A percentile compares a stretch with the other conserved stretches of the same genome.
Evolutionary conservation across 2,329 filamentous ascomycete genomes (phyloP).

Genomic region (Xylariaceae sp.): DNA sequence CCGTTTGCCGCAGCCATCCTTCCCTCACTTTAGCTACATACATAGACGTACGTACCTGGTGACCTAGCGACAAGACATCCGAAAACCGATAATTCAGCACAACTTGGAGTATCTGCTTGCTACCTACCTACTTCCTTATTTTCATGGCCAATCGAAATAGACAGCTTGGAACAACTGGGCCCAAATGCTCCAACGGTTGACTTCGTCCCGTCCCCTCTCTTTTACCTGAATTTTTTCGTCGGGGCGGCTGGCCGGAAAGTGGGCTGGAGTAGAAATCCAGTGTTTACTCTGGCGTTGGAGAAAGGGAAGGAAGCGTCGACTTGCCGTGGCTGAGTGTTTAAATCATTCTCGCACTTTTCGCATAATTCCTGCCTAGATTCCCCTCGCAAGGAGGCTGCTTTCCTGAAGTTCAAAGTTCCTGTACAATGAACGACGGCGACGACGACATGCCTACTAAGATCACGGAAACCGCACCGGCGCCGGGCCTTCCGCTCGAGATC

Average conservation of each 20-base stretch:
- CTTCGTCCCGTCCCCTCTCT: neutral
- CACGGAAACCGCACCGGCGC: slow-evolving; percentile 15
- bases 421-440: neutral
- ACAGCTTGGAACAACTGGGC: neutral
- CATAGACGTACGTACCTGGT: neutral
- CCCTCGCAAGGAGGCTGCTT: no score
- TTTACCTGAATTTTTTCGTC: neutral
- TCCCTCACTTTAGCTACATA: neutral
- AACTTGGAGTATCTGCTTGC: neutral
- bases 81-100: neutral
- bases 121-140: neutral
- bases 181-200: neutral
- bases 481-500: slow-evolving; percentile 4
- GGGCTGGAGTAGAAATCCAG: neutral
- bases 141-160: neutral
- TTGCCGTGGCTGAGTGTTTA: no score
- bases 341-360: no score
- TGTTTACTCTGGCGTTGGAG: neutral
- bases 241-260: neutral
- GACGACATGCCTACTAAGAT: slow-evolving; percentile 3
- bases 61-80: neutral
- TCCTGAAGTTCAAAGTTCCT: neutral
- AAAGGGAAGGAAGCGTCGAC: no score
- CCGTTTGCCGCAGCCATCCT: no score
- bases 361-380: no score